These are phyloP conservation scores for Phytophthora europaea DNA, from an alignment of 352 stramenopile species.

Conservation along the genomic window DNA sequence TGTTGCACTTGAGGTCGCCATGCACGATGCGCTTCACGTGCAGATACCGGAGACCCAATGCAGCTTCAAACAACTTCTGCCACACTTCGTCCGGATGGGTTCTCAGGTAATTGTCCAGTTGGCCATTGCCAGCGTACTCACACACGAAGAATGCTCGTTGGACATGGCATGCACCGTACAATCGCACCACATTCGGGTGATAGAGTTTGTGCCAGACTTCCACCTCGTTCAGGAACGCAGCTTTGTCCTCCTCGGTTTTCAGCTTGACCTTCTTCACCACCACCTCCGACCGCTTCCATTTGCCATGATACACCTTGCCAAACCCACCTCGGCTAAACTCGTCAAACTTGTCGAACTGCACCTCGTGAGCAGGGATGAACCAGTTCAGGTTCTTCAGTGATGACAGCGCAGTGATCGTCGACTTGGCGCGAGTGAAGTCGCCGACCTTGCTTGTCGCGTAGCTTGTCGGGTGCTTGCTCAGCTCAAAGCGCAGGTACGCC, in stretches of 20 bases:
- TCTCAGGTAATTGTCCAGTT: slow-evolving; percentile 26
- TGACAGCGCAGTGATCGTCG: background rate
- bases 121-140: slow-evolving; percentile 20
- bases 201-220: slow-evolving; percentile 31
- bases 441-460: slow-evolving; percentile 10
- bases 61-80: slow-evolving; percentile 26
- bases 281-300: slow-evolving; percentile 29
- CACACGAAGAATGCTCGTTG: slow-evolving; percentile 30
- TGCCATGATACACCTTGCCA: slow-evolving; percentile 17
- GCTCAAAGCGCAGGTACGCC: slow-evolving; percentile 22
- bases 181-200: slow-evolving; percentile 30
- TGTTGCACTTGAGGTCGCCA: slow-evolving; percentile 38
- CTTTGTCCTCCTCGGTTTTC: slow-evolving; percentile 15
- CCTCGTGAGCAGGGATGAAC: slow-evolving; percentile 31
- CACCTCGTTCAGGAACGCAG: slow-evolving; percentile 25
- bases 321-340: slow-evolving; percentile 26
- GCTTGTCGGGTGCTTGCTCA: slow-evolving; percentile 21
- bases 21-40: slow-evolving; percentile 31
- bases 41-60: slow-evolving; percentile 29
- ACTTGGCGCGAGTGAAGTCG: slow-evolving; percentile 7
- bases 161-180: slow-evolving; percentile 33
- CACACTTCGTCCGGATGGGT: slow-evolving; percentile 4
- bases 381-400: slow-evolving; percentile 1
- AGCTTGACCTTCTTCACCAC: slow-evolving; percentile 35
- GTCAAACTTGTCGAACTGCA: slow-evolving; percentile 25